phyloP scores from a whole-genome alignment of 2,329 filamentous ascomycete genomes.

The Phialocephala subalpina region DNA sequence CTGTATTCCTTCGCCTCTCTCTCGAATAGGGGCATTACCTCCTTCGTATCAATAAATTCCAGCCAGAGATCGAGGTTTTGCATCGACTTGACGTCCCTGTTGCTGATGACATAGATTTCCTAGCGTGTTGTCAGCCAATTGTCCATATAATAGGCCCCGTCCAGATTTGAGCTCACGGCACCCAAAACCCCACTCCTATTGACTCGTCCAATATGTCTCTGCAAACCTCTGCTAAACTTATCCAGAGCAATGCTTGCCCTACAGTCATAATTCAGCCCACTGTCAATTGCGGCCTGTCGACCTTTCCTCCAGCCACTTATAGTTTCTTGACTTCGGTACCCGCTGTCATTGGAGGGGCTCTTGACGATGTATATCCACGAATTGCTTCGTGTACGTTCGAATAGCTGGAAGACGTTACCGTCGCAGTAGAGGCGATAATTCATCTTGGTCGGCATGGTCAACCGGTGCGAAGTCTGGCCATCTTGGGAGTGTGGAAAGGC shows the following conservation, averaged over 20 bases:
- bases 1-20: conserved; percentile 14
- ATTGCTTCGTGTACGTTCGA: conserved; percentile 14
- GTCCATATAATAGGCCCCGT: background rate
- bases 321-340: conserved; percentile 14
- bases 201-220: conserved; percentile 18
- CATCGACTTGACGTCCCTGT: conserved; percentile 18
- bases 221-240: conserved; percentile 20
- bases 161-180: conserved; percentile 9
- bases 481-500: conserved; percentile 19
- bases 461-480: conserved; percentile 6
- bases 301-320: conserved; percentile 11
- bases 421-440: conserved; percentile 23
- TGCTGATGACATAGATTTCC: conserved; percentile 23
- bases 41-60: conserved; percentile 17
- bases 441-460: conserved; percentile 14
- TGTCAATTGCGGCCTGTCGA: conserved; percentile 16
- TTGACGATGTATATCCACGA: conserved; percentile 17
- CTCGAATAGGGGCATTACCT: conserved; percentile 20
- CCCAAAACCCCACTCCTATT: conserved; percentile 15
- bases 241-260: conserved; percentile 22
- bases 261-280: conserved; percentile 15
- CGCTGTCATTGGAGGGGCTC: conserved; percentile 15
- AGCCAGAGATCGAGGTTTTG: conserved; percentile 21
- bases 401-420: conserved; percentile 20
- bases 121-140: conserved; percentile 1